Percentiles rank a stretch among this genome's conserved stretches.
phyloP scores from a whole-genome alignment of 2,329 filamentous ascomycete species.

The Aureobasidium sp. region DNA sequence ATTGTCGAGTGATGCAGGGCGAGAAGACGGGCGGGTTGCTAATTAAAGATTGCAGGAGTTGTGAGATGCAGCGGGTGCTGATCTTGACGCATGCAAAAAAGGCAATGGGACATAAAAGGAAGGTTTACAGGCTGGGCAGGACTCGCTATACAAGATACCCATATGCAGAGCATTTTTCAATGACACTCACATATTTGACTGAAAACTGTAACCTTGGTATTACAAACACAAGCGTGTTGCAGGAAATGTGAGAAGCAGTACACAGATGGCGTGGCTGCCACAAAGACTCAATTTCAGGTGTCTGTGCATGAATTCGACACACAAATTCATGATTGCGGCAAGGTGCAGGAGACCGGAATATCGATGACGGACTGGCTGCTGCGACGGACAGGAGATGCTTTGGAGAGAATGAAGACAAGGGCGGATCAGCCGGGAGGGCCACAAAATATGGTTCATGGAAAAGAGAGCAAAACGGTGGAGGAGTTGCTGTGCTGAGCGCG shows the following conservation, averaged over 20 bases:
- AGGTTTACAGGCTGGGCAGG: not conserved
- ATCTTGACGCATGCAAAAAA: not conserved
- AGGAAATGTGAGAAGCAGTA: not conserved
- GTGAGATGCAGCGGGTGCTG: not conserved
- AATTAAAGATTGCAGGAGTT: not conserved
- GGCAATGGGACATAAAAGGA: not conserved
- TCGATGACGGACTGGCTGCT: not conserved
- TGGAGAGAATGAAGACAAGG: not conserved
- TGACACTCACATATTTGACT: not conserved
- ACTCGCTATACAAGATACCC: not conserved
- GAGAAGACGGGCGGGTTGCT: not conserved
- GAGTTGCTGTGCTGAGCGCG: not conserved
- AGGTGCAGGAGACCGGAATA: not conserved
- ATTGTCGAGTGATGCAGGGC: not conserved
- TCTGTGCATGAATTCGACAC: not conserved
- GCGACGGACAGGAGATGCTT: conserved; percentile 1
- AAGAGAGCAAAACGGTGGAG: not conserved
- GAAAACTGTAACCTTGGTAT: not conserved
- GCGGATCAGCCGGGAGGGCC: not conserved
- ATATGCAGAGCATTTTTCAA: not conserved
- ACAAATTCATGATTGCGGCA: not conserved
- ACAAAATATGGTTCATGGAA: not conserved
- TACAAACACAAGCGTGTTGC: not conserved
- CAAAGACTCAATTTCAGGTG: not conserved
- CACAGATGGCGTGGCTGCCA: not conserved